Percentiles rank a stretch among this genome's conserved stretches.
These are phyloP conservation scores for Mucor sp. DNA, from an alignment of 371 early-diverging fungal genomes.

Conservation along the genomic window DNA sequence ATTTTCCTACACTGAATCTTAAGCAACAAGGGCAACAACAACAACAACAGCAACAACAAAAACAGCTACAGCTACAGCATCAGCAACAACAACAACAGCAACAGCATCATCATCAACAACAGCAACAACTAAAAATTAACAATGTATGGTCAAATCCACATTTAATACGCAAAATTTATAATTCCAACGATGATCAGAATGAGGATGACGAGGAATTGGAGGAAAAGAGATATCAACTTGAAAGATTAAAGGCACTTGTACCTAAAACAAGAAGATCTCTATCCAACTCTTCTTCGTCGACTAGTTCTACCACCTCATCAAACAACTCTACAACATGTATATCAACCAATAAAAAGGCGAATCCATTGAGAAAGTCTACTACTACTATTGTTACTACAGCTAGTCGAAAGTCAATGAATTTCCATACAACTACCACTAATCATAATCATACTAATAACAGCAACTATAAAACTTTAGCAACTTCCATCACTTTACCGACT, in stretches of 20 bases:
- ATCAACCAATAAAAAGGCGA: not conserved
- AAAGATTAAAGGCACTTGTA: slow-evolving; percentile 28
- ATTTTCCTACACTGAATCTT: slow-evolving; percentile 10
- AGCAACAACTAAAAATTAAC: not conserved
- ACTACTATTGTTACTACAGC: not conserved
- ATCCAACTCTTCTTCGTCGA: not conserved
- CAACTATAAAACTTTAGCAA: not conserved
- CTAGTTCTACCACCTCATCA: slow-evolving; percentile 1
- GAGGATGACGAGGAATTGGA: slow-evolving; percentile 12
- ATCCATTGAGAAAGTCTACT: not conserved
- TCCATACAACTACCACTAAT: not conserved
- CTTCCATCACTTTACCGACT: not conserved
- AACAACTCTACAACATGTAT: slow-evolving; percentile 2
- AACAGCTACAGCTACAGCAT: not conserved
- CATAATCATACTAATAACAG: not conserved
- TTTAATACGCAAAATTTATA: slow-evolving; percentile 19
- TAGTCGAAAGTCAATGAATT: not conserved
- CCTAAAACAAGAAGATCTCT: slow-evolving; percentile 22
- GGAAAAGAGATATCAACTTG: slow-evolving; percentile 19
- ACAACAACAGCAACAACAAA: too few relatives aligned
- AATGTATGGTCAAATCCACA: slow-evolving; percentile 24
- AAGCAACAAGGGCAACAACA: not conserved
- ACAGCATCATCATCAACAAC: not conserved
- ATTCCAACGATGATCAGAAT: slow-evolving; percentile 3
- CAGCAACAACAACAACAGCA: not conserved